A percentile compares a stretch with the other conserved stretches of the same genome.
phyloP scores from a whole-genome alignment of 2,329 filamentous ascomycete species.

The Colletotrichum aenigma region DNA sequence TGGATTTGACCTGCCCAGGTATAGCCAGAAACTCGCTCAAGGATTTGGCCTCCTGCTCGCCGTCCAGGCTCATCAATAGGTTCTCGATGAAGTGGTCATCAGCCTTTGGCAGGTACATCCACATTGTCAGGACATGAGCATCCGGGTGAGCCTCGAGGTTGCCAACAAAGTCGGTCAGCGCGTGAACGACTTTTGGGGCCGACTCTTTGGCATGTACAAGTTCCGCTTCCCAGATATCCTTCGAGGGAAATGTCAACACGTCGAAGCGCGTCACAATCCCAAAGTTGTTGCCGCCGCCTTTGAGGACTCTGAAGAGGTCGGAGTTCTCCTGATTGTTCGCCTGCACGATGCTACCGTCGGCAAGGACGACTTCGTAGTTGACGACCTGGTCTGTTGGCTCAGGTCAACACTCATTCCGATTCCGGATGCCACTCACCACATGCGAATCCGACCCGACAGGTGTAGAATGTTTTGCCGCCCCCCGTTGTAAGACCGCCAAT shows the following conservation, averaged over 20 bases:
- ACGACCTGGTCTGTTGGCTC: not conserved
- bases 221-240: not conserved
- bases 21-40: not conserved
- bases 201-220: not conserved
- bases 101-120: not conserved
- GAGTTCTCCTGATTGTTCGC: slow-evolving; percentile 33
- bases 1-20: not conserved
- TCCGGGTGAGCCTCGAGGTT: not conserved
- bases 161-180: not conserved
- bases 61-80: not conserved
- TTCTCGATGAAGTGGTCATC: not conserved
- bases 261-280: slow-evolving; percentile 36
- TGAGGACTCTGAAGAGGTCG: slow-evolving; percentile 48
- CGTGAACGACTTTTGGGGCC: not conserved
- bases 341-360: slow-evolving; percentile 42
- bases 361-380: slow-evolving; percentile 32
- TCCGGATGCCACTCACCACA: not conserved
- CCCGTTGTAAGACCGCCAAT: slow-evolving; percentile 31
- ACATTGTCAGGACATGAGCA: not conserved
- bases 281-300: slow-evolving; percentile 53
- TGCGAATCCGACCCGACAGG: slow-evolving; percentile 25
- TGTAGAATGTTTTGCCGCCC: slow-evolving; percentile 25
- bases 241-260: slow-evolving; percentile 16
- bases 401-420: not conserved
- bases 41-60: not conserved